Percentiles rank a stretch among this genome's conserved stretches.
These are phyloP conservation scores for Eremochloa ophiuroides DNA, from an alignment of 176 grass and related monocot genomes.

Conservation along the genomic window DNA sequence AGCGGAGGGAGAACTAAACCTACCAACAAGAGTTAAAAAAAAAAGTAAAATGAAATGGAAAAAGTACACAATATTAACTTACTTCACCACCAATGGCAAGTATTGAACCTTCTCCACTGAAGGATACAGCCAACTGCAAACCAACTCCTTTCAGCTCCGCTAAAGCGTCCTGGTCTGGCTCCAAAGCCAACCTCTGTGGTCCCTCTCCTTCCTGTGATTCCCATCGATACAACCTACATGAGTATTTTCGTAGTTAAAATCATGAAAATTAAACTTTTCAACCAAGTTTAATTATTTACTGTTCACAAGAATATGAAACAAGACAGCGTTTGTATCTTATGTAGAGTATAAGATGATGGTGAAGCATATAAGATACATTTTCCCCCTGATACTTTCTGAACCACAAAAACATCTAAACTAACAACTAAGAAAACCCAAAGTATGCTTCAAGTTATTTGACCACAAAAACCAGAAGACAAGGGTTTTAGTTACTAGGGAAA, in stretches of 20 bases:
- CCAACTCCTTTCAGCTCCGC: constrained; percentile 49
- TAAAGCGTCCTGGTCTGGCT: constrained; percentile 48
- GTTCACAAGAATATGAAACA: not conserved
- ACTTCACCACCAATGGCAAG: constrained; percentile 87
- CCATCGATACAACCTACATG: constrained; percentile 74
- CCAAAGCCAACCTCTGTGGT: constrained; percentile 36
- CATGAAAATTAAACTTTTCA: not conserved
- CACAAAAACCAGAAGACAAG: not conserved
- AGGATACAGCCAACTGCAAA: constrained; percentile 68
- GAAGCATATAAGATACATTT: not conserved
- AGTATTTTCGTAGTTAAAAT: constrained; percentile 21
- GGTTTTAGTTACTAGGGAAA: not conserved
- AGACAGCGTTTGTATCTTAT: not conserved
- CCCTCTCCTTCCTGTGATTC: constrained; percentile 37
- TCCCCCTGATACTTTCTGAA: not conserved
- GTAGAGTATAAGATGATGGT: not conserved
- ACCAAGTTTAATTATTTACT: not conserved
- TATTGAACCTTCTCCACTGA: constrained; percentile 73
- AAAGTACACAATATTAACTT: constrained; percentile 19
- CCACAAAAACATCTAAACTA: not conserved
- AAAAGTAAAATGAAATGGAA: not conserved
- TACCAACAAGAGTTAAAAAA: not conserved
- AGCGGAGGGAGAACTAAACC: not conserved
- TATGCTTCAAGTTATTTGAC: not conserved
- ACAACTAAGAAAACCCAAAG: not conserved